Evolutionary conservation across 2,329 filamentous ascomycete species (phyloP), one percentile per base, ranked within the genome.

Genomic region (Thielaviopsis euricoi): DNA sequence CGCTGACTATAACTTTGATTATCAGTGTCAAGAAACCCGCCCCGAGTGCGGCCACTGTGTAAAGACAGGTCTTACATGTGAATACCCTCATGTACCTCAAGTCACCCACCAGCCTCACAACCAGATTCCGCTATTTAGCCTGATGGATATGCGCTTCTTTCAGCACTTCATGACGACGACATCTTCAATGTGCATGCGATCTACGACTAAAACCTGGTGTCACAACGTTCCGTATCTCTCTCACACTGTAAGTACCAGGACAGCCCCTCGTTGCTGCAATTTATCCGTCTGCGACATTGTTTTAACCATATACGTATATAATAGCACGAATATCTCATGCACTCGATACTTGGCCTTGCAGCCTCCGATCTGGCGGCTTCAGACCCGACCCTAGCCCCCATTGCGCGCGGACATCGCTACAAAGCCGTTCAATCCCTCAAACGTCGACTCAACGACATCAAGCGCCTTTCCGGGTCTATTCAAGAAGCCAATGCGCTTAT

Each of bases 71-170:
- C 68, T 85, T 56, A 74, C 76, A 55, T 85, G 82, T 69, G 77
- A 81, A 65, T 85, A 85, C 66, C 81, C 82, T 4, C 67, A 73
- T 7, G 61, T 68, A 22, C 75, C 76, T 7, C 72, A 73, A 56
- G 73, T 80, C 40, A 71, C 70, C 17, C 76, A 80, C 58, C 62
- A 80, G 76, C 77, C 78, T n/a, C 75, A 77, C 61, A 70, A 76
- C 62, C 77, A 78, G 62, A 73, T 79, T n/a, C 78, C 77, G 2
- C 67, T 81, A 0, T 82, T 83, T 65, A 80, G 73, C 56, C 64
- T 82, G 58, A 76, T 80, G 54, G 82, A 85, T 63, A 83, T 86
- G 81, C 77, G 81, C 43, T 77, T 85, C 66, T 85, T 85, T 63
- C 82, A 85, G 65, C 80, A 85, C 66, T 85, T 85, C 62, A 68